Percentiles rank a stretch among this genome's conserved stretches.
phyloP scores from a whole-genome alignment of 2,329 filamentous ascomycete species.

The Fusarium nanum region DNA sequence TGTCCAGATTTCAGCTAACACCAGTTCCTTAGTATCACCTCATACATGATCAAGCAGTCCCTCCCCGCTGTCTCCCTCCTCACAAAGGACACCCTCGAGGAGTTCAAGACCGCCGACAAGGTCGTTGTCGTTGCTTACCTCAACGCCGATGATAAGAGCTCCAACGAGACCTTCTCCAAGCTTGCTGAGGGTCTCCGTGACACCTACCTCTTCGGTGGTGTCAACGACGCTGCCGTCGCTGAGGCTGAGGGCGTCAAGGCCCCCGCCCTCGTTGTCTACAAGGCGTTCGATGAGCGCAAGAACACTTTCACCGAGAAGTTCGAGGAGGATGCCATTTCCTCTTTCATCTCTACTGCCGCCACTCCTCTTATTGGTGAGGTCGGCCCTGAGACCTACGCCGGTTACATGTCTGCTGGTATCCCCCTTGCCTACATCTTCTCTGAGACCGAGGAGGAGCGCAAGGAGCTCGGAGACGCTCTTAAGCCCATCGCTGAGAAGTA shows the following conservation, averaged over 20 bases:
- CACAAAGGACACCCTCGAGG: constrained; percentile 83
- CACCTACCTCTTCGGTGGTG: constrained; percentile 90
- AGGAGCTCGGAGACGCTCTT: constrained; percentile 78
- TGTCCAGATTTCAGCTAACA: constrained; percentile 36
- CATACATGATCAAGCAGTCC: constrained; percentile 98
- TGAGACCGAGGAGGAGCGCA: constrained; percentile 90
- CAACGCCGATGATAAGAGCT: constrained; percentile 80
- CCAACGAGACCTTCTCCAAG: constrained; percentile 84
- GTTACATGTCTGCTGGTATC: constrained; percentile 92
- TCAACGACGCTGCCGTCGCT: constrained; percentile 84
- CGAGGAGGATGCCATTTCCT: constrained; percentile 80
- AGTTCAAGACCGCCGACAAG: constrained; percentile 98
- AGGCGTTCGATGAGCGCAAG: constrained; percentile 98
- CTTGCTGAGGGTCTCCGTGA: constrained; percentile 84
- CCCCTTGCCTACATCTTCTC: constrained; percentile 98
- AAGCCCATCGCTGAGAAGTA: constrained; percentile 90
- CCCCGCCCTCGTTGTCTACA: constrained; percentile 93
- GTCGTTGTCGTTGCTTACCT: constrained; percentile 94
- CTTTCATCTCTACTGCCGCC: constrained; percentile 85
- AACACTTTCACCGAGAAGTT: constrained; percentile 82
- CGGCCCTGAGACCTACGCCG: constrained; percentile 94
- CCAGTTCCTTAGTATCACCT: constrained; percentile 64
- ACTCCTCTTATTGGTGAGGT: constrained; percentile 95
- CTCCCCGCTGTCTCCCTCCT: constrained; percentile 90
- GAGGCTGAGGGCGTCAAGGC: constrained; percentile 90